phyloP scores from a whole-genome alignment of 345 rosid genomes.

The Bretschneidera sinensis region DNA sequence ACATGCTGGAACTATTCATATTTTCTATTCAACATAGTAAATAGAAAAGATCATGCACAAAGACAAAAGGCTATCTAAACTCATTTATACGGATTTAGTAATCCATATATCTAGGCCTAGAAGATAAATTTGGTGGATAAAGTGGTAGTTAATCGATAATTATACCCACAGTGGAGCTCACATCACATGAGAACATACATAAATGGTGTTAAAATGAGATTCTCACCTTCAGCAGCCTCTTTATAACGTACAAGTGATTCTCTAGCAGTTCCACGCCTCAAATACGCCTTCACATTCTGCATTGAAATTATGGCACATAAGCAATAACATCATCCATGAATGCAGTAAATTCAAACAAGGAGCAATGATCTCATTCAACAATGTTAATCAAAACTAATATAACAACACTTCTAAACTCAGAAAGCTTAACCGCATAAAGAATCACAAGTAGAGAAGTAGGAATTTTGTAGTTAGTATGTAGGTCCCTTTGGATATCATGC shows the following conservation, averaged over 20 bases:
- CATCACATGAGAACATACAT: neutral
- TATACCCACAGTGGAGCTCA: neutral
- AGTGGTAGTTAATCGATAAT: neutral
- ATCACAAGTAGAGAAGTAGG: too few relatives aligned
- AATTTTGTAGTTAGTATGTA: too few relatives aligned
- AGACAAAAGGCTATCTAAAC: neutral
- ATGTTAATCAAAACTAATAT: too few relatives aligned
- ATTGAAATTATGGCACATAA: conserved; percentile 1
- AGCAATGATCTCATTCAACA: too few relatives aligned
- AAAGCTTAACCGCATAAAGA: too few relatives aligned
- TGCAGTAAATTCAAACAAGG: too few relatives aligned
- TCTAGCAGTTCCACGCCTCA: conserved; percentile 91
- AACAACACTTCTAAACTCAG: too few relatives aligned
- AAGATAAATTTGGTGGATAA: neutral
- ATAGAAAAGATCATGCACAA: neutral
- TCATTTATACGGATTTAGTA: neutral
- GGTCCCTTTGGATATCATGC: too few relatives aligned
- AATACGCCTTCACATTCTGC: conserved; percentile 92
- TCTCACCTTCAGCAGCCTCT: conserved; percentile 76
- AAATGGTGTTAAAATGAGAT: neutral
- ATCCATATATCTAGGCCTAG: neutral
- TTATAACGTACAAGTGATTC: conserved; percentile 72
- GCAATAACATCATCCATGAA: too few relatives aligned
- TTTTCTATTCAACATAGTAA: too few relatives aligned
- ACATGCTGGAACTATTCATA: neutral